Conservation (phyloP, 345 rosid genomes). For the Citrus maxima region DNA sequence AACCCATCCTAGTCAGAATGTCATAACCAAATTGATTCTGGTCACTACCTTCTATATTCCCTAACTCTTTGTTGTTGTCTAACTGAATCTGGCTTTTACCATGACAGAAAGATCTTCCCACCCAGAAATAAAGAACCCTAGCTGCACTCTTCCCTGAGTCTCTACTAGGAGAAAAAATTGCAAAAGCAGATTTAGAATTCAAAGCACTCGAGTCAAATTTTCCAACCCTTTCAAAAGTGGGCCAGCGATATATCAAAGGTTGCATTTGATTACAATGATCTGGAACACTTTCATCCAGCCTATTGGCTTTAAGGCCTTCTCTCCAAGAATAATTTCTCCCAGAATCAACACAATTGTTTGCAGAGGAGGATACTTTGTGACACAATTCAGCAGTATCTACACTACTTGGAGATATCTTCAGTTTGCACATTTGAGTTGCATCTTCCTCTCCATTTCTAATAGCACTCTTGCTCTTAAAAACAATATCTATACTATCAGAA, state of each 20-base stretch:
- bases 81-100: constrained; percentile 41
- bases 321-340: constrained; percentile 17
- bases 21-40: constrained; percentile 54
- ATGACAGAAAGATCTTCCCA: constrained; percentile 58
- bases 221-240: constrained; percentile 62
- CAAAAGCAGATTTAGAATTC: constrained; percentile 65
- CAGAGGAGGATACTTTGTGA: constrained; percentile 29
- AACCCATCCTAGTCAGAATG: constrained; percentile 55
- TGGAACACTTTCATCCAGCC: constrained; percentile 20
- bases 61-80: constrained; percentile 36
- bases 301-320: constrained; percentile 20
- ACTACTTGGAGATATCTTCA: constrained; percentile 34
- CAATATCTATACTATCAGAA: constrained; percentile 48
- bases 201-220: constrained; percentile 39
- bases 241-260: constrained; percentile 62
- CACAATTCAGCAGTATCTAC: constrained; percentile 27
- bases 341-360: constrained; percentile 27
- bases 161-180: constrained; percentile 40
- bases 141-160: constrained; percentile 34
- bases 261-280: constrained; percentile 23
- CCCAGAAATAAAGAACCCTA: constrained; percentile 74
- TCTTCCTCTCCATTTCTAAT: constrained; percentile 31
- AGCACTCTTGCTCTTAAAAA: constrained; percentile 42
- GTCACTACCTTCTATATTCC: constrained; percentile 42
- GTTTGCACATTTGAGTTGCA: constrained; percentile 27